Conservation (phyloP, 148 eudicot species). For the Chenopodium album region DNA sequence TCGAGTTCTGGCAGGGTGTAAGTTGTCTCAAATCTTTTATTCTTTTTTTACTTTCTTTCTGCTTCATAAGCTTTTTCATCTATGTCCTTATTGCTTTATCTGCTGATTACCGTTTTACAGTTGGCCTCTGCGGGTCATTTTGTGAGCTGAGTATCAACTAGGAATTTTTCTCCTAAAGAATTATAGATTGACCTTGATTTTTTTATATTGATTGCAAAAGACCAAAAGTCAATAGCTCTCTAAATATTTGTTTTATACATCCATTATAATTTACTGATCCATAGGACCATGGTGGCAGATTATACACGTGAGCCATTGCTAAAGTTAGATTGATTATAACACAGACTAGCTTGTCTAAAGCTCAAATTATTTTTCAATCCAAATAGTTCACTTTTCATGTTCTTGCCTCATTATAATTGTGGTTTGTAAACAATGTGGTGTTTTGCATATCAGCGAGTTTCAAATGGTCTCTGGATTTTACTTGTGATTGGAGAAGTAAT, state of each 20-base stretch:
- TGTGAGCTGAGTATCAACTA: not conserved
- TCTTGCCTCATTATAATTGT: not conserved
- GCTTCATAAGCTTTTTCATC: not conserved
- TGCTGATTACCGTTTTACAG: too few relatives aligned
- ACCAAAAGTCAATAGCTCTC: not conserved
- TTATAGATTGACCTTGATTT: not conserved
- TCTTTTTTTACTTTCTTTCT: not conserved
- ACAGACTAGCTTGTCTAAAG: not conserved
- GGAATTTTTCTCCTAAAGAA: not conserved
- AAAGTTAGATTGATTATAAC: not conserved
- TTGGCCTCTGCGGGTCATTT: not conserved
- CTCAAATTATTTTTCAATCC: not conserved
- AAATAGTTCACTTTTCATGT: not conserved
- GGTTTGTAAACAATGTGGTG: not conserved
- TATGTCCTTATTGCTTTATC: not conserved
- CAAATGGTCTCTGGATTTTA: not conserved
- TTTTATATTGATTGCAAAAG: not conserved
- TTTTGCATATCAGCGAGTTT: not conserved
- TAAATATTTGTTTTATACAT: not conserved
- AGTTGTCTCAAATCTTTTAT: constrained; percentile 33
- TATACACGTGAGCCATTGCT: not conserved
- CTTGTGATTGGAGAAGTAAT: not conserved
- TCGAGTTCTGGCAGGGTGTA: constrained; percentile 92
- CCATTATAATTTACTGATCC: not conserved
- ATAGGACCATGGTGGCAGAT: not conserved